Base-by-base conservation (phyloP, 192 early-diverging fungal species). In the Diversispora epigaea region DNA sequence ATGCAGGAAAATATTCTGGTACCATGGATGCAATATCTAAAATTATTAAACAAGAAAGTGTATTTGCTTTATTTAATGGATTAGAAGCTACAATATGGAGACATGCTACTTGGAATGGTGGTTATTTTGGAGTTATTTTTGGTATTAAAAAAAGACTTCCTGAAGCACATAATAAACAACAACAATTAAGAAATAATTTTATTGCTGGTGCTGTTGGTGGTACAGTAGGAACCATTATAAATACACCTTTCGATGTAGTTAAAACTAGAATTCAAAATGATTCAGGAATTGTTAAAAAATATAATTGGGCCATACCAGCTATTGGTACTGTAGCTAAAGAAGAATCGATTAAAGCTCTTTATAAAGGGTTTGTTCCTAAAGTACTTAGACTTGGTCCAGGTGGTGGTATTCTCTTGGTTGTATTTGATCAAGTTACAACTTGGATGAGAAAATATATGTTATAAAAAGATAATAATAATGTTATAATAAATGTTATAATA, bases 81-180 rank as follows among this genome's bases (percentile, higher is more conserved):
- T 81, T 97, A 55, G 96, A 98, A 80, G 91, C 95, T 39, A 98
- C 96, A 7, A 80, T 97, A 50, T 94, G 93, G 91, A 88, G 96
- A 58, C 96, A 98, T 77, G 95, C 92, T 47, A 79, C 90, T 68
- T 98, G 96, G 96, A 98, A 98, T 83, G 95, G 94, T 79, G 96
- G 95, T 64, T 97, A 95, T 88, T 97, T 97, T 89, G 94, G 94
- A 65, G 88, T 85, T 71, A 92, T 93, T 78, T 87, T 86, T 69
- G 84, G 78, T 50, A 87, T 97, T 69, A 91, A 89, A 70, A 83
- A 80, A 57, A 50, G 84, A 19, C 78, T 98, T 55, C 96, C 95
- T 54, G 93, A 95, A 84, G 89, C 94, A 0, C 84, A 90, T 55
- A 83, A 76, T 78, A 86, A 93, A 79, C 83, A 92, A 68, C 91